Evolutionary conservation across 2,329 filamentous ascomycete species (phyloP), one percentile per base, ranked within the genome.

Genomic region (Leptosphaerulina australis): DNA sequence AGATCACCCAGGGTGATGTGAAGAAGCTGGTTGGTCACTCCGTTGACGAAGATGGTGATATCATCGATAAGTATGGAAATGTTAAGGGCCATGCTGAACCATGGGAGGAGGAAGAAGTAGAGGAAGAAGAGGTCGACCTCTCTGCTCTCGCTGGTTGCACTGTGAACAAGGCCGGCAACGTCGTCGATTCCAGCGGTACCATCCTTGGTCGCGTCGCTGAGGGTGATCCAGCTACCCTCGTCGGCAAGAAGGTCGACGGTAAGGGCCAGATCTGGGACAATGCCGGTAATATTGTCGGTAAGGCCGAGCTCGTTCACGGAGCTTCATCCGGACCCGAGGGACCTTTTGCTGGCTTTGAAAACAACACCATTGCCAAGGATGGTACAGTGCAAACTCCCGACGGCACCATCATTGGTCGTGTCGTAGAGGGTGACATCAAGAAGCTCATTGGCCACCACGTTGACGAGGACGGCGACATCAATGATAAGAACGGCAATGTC

Each of bases 21-120:
- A 91, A 90, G 79, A 77, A 79, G 41, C 81, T 95, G 1, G 83
- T 86, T 28, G 90, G 90, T 12, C 87, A 89, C 36, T 65, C 79
- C 7, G 90, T 94, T 14, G 90, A 94, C 49, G 86, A 90, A 55
- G 90, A 95, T 56, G 90, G 90, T 28, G 90, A 94, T 49, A 85
- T 95, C 24, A 79, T 88, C 47, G 90, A 94, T 77, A 86, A 85
- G 70, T 91, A 90, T 66, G 84, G 82, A 49, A 83, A 82, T 52
- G 77, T 81, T 58, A 83, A 83, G 71, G 81, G 81, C 24, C 80
- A 81, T 50, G 81, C 79, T n/a, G 81, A 83, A 64, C 81, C 79
- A 3, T 83, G 78, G 44, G 76, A 81, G 52, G 74, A 77, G 53
- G 73, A 73, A 48, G 81, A 82, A 62, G 75, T 70, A 31, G 73